Evolutionary conservation across 805 yeast genomes (phyloP).

Genomic region (Cyberlindnera mississippiensis): DNA sequence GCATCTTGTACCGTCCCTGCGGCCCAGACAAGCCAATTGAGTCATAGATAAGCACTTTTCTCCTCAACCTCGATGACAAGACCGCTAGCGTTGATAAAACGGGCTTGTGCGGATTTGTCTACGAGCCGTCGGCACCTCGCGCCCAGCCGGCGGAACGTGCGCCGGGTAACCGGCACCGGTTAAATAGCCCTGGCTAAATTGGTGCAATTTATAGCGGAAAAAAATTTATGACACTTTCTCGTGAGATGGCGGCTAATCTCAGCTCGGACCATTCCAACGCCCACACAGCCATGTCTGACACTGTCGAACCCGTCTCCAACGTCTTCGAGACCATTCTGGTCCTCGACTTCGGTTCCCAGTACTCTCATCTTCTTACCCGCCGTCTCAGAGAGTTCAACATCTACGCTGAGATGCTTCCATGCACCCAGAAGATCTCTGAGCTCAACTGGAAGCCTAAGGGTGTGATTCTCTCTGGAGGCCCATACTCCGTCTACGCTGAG

Average conservation of each 20-base stretch:
- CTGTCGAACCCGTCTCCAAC: conserved; percentile 60
- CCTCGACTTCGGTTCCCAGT: conserved; percentile 97
- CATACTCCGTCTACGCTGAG: conserved; percentile 92
- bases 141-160: not conserved
- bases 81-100: too few relatives aligned
- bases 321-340: conserved; percentile 96
- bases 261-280: not conserved
- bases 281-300: conserved; percentile 20
- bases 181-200: not conserved
- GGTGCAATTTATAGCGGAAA: not conserved
- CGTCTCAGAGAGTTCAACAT: conserved; percentile 97
- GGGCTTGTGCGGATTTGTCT: not conserved
- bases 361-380: conserved; percentile 94
- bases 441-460: conserved; percentile 95
- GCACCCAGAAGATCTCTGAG: conserved; percentile 95
- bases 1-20: too few relatives aligned
- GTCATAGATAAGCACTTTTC: too few relatives aligned
- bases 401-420: conserved; percentile 98
- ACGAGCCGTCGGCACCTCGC: not conserved
- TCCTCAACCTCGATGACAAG: too few relatives aligned
- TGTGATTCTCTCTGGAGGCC: conserved; percentile 94
- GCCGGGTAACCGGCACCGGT: not conserved
- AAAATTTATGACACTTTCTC: not conserved
- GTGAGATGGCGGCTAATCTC: not conserved
- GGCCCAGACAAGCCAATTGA: too few relatives aligned